These are phyloP conservation scores for Clonostachys rhizophaga DNA, from an alignment of 2,329 filamentous ascomycete species.

Conservation along the genomic window DNA sequence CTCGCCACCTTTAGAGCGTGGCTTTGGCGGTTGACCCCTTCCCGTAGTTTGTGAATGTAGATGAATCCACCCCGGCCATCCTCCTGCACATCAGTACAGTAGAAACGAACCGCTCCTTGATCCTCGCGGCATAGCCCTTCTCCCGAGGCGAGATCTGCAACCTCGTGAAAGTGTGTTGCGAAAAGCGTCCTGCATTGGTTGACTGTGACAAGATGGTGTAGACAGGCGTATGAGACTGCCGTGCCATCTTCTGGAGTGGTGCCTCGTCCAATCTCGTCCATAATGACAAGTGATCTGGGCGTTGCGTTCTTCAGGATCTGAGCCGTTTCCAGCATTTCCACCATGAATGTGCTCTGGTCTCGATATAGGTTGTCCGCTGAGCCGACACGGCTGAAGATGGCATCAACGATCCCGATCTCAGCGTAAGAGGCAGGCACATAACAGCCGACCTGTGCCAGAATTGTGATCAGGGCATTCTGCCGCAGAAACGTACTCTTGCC, in stretches of 20 bases:
- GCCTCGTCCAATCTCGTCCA: conserved; percentile 95
- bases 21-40: conserved; percentile 78
- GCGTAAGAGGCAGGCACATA: conserved; percentile 89
- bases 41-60: conserved; percentile 78
- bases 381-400: conserved; percentile 89
- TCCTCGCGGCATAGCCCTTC: conserved; percentile 32
- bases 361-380: conserved; percentile 93
- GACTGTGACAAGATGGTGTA: conserved; percentile 75
- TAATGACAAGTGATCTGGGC: conserved; percentile 82
- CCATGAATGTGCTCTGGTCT: conserved; percentile 98
- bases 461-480: conserved; percentile 91
- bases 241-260: conserved; percentile 91
- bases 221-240: conserved; percentile 82
- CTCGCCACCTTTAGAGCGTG: conserved; percentile 94
- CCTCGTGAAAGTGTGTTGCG: conserved; percentile 87
- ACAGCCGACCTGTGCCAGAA: conserved; percentile 87
- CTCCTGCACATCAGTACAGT: conserved; percentile 87
- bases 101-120: conserved; percentile 55
- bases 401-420: conserved; percentile 87
- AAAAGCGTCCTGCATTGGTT: conserved; percentile 82
- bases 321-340: conserved; percentile 97
- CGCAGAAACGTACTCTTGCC: conserved; percentile 95
- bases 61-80: conserved; percentile 67
- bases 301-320: conserved; percentile 85
- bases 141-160: conserved; percentile 70